Base-by-base conservation (phyloP, 2,329 filamentous ascomycete genomes). In the Zymoseptoria pseudotritici region DNA sequence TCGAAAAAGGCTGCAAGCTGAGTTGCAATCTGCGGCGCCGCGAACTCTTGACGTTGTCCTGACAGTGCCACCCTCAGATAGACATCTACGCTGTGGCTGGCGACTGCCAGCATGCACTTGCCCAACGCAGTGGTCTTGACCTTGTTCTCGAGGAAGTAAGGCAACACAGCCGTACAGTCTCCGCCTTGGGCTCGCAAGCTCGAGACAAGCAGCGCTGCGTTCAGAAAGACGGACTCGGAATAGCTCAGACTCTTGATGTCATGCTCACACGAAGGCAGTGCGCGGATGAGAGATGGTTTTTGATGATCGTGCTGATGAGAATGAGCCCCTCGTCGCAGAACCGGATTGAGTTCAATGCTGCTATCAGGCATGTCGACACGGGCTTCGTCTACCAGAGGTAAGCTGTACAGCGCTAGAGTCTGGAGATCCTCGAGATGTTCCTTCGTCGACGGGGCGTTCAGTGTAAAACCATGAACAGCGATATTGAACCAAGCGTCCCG, bases 401-500 rank as follows among this genome's bases (percentile, higher is more conserved):
- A 87, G 11, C 92, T 96, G 74, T 96, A 87, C 56, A 91, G 85
- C 1, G 95, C 93, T 71, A 99, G 86, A 42, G 90, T 80, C 22
- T 89, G 86, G 20, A 99, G 80, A 71, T 97, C 91, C 59, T 87
- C 82, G 55, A 86, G 75, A 68, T 95, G 85, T 65, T 84, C 83
- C 71, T 86, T 87, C 19, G 87, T 89, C 58, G 89, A 83, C 17
- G 86, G 83, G 0, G 91, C 93, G 17, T 83, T 83, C 10, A 88
- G 81, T 9, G 86, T 87, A 72, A 97, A 96, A 4, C 92, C 94
- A 73, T 99, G 94, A 0, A 96, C 89, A 21, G 92, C 90, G 63
- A 97, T 91, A 70, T 99, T 99, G 77, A 97, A 97, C 94, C 94
- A 99, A 4, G 91, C 90, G 79, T 99, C 92, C 56, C 93, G 86